phyloP scores from a whole-genome alignment of 1,284 basidiomycete genomes.

The Rhodotorula sp. region DNA sequence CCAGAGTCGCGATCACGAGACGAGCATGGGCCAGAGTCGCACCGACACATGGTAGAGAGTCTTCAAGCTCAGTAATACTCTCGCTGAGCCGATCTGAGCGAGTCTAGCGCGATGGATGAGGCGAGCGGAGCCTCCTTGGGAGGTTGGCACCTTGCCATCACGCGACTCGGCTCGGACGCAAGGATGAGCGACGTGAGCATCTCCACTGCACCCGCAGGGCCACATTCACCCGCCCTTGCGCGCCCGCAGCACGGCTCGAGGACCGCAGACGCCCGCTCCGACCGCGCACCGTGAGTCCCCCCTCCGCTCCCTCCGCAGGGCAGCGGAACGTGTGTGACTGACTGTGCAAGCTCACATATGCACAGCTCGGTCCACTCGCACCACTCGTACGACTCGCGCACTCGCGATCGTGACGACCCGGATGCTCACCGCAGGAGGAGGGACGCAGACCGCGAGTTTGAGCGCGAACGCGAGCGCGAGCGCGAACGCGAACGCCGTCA shows the following conservation, averaged over 20 bases:
- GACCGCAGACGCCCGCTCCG: slow-evolving; percentile 9
- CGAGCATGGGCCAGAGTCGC: neutral
- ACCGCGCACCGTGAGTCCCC: slow-evolving; percentile 22
- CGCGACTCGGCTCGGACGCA: no score
- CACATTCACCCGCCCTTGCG: neutral
- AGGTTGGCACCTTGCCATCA: no score
- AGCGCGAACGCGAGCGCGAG: slow-evolving; percentile 21
- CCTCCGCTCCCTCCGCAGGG: neutral
- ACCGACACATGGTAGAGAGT: neutral
- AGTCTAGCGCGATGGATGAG: neutral
- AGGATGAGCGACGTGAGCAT: slow-evolving; percentile 27
- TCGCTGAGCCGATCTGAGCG: neutral
- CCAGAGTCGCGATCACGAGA: neutral
- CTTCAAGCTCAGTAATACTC: neutral
- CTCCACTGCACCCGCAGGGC: neutral
- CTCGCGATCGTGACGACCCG: slow-evolving; percentile 4
- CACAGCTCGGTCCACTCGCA: slow-evolving; percentile 11
- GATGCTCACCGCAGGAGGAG: slow-evolving; percentile 13
- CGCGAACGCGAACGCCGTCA: slow-evolving; percentile 1
- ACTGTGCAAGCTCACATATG: fast-evolving
- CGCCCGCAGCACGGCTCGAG: slow-evolving; percentile 10
- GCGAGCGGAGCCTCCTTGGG: neutral
- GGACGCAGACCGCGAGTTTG: slow-evolving; percentile 34
- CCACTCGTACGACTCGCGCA: slow-evolving; percentile 29
- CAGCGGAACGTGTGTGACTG: neutral